Evolutionary conservation across 768 basidiomycete species (phyloP), one percentile per base, ranked within the genome.

Genomic region (Butyriboletus loyo): DNA sequence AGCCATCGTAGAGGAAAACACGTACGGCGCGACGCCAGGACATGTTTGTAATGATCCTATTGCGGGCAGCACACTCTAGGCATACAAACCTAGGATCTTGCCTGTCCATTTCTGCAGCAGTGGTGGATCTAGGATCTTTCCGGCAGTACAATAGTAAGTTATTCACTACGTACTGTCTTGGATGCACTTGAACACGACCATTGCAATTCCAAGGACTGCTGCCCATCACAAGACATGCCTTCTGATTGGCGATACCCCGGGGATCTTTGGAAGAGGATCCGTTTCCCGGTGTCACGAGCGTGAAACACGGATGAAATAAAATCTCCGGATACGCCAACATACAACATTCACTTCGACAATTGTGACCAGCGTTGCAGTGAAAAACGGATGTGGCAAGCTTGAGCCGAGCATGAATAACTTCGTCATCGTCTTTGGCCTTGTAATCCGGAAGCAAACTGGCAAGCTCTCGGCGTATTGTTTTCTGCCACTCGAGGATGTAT

Each of bases 371-470:
- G 8, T 48, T 61, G 27, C 67, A 68, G 4, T 48, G 49, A 32
- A 68, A 68, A 36, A 68, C 49, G 30, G 67, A 69, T 2, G 65
- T 54, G 24, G 69, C 65, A 46, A 68, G 65, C 31, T 51, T 64
- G 43, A 67, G 69, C 17, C 14, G 62, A 25, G 58, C 42, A 42
- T 52, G 49, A n/a, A 60, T 43, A 25, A 41, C 34, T 48, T 57
- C 49, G n/a, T 56, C 62, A 17, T 58, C 52, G 10, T 62, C 60
- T 3, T 52, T 57, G 17, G 46, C 38, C 9, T 41, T 53, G 57
- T 66, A 51, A 38, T 35, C 53, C 9, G 62, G 58, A 49, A 68
- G 65, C 13, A 71, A 46, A 28, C 58, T 54, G n/a, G 65, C 67
- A 30, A 68, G 63, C 7, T 63, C 58, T 41, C 67, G 62, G 31